These are phyloP conservation scores for Colletotrichum musae DNA, from an alignment of 2,329 filamentous ascomycete species.

Conservation along the genomic window DNA sequence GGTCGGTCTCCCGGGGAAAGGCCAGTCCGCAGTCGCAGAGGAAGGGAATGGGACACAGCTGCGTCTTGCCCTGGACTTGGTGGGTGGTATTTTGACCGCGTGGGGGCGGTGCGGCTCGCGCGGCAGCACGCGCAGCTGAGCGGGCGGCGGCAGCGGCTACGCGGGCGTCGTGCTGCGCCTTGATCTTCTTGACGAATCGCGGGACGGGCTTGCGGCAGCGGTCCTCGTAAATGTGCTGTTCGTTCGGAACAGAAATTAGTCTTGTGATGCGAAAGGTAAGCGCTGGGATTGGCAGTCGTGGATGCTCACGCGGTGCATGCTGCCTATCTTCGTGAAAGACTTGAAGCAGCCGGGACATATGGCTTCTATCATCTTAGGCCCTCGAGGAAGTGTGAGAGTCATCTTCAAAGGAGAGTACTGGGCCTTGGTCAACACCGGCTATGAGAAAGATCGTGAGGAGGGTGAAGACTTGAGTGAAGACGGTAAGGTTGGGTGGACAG, in stretches of 20 bases:
- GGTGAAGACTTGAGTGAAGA: not conserved
- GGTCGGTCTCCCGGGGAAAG: not conserved
- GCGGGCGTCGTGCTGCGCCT: conserved; percentile 20
- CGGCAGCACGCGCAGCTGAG: conserved; percentile 22
- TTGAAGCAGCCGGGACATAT: conserved; percentile 32
- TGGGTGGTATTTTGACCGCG: not conserved
- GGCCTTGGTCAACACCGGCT: not conserved
- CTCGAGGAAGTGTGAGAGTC: conserved; percentile 9
- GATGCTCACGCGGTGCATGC: conserved; percentile 28
- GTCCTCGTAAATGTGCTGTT: conserved; percentile 27
- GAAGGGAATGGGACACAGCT: not conserved
- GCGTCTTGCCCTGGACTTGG: not conserved
- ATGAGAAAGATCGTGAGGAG: not conserved
- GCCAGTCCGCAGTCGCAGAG: not conserved
- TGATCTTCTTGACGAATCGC: conserved; percentile 27
- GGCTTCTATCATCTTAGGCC: conserved; percentile 26
- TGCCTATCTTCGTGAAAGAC: conserved; percentile 29
- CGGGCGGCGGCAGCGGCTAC: conserved; percentile 28
- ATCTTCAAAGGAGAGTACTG: not conserved
- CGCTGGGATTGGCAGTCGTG: not conserved
- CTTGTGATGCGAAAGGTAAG: no score
- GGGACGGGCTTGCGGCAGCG: conserved; percentile 25
- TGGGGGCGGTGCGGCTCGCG: conserved; percentile 7
- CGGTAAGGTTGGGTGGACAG: not conserved
- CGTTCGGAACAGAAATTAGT: not conserved